Evolutionary conservation across 176 grass and related monocot genomes (phyloP), one percentile per base, ranked within the genome.

Genomic region (Dactylis glomerata): DNA sequence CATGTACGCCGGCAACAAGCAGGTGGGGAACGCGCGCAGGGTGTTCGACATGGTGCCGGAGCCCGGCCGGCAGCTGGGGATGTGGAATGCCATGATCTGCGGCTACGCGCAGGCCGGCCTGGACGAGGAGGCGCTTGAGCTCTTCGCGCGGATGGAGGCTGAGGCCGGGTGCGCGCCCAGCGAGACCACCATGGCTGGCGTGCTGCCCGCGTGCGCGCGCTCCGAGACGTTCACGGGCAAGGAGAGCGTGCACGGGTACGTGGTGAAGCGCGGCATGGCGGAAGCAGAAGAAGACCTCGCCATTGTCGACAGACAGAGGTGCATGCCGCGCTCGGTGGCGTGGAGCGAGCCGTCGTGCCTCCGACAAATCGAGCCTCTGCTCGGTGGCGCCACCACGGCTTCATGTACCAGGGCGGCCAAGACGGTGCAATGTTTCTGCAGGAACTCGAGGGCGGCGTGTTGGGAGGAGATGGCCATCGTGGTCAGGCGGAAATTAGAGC

Each of bases 1-100:
- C 70, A 90, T 98, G 96, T 95, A 95, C 83, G 87, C 92, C n/a
- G 93, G 89, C 64, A 74, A 90, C 81, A 92, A 88, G 36, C 68
- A 55, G 33, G 83, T 95, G 54, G 76, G 24, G 26, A 69, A 68
- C 68, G 92, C 87, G 8, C 80, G 91, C 5, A 19, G 31, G 22
- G 92, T 92, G 57, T 98, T 95, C 46, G 91, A 93, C 80, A 66
- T 78, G 76, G 81, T 93, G 12, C 38, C 84, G 1, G 72, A 31
- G 10, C 38, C 76, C 0, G 59, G 70, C 10, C 63, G 86, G 42
- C 90, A 90, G 79, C 89, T 93, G 28, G 95, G 89, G 37, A 57
- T 95, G 33, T 98, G 96, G 96, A 98, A 98, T 83, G 93, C 96
- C 19, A 95, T 98, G 93, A 83, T 98, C 82, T 95, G 92, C 5